phyloP scores from a whole-genome alignment of 1,284 basidiomycete species.

The Apiotrichum brassicae region DNA sequence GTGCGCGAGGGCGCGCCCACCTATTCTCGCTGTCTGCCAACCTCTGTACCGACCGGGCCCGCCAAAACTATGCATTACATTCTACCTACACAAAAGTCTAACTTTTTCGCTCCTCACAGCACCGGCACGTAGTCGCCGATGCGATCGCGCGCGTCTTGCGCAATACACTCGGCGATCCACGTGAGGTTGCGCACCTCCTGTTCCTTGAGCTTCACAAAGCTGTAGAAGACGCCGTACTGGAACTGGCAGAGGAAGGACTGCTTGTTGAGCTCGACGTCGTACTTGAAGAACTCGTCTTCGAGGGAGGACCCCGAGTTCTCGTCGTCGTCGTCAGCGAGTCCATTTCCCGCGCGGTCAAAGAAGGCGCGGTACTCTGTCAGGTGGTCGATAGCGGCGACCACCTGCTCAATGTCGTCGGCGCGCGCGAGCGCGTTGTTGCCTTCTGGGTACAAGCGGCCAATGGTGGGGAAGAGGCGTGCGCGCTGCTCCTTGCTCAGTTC shows the following conservation, averaged over 20 bases:
- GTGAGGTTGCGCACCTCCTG: slow-evolving; percentile 96
- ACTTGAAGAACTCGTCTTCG: slow-evolving; percentile 93
- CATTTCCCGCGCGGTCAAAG: slow-evolving; percentile 59
- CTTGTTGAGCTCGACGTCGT: slow-evolving; percentile 91
- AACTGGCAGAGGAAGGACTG: slow-evolving; percentile 91
- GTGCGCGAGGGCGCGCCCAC: no score
- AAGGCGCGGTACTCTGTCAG: slow-evolving; percentile 86
- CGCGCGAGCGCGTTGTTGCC: slow-evolving; percentile 91
- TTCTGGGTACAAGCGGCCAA: slow-evolving; percentile 89
- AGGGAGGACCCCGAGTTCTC: slow-evolving; percentile 51
- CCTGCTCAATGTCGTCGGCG: slow-evolving; percentile 93
- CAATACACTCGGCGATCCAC: slow-evolving; percentile 97
- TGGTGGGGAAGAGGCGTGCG: slow-evolving; percentile 88
- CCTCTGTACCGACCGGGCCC: not conserved
- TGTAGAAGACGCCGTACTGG: slow-evolving; percentile 87
- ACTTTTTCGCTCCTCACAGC: slow-evolving; percentile 38
- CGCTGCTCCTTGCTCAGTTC: slow-evolving; percentile 92
- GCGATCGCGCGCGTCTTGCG: slow-evolving; percentile 79
- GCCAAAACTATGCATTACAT: not conserved
- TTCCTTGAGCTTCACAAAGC: slow-evolving; percentile 95
- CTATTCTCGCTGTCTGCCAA: no score
- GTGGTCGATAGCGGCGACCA: slow-evolving; percentile 78
- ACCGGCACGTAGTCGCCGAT: slow-evolving; percentile 89
- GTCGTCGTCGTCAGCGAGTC: slow-evolving; percentile 23
- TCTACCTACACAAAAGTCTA: not conserved